These are phyloP conservation scores for Croton setiger DNA, from an alignment of 441 rosid species.

Conservation along the genomic window DNA sequence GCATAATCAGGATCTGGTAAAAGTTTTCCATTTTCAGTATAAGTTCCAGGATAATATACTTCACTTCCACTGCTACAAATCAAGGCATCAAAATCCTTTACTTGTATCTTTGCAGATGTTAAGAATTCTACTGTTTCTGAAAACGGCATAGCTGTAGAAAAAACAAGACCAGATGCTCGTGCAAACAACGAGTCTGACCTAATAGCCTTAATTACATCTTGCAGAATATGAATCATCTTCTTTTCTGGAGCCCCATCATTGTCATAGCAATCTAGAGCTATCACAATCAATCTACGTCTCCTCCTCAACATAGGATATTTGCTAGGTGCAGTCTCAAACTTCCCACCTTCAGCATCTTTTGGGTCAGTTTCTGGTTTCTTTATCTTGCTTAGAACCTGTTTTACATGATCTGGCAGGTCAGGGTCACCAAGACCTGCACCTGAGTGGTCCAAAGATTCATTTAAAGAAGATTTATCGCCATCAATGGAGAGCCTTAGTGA, in stretches of 20 bases:
- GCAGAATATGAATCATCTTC: conserved; percentile 59
- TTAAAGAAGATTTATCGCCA: conserved; percentile 70
- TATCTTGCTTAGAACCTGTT: conserved; percentile 66
- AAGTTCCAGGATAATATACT: conserved; percentile 75
- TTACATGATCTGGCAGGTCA: conserved; percentile 59
- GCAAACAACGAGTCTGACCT: conserved; percentile 59
- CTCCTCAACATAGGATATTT: conserved; percentile 79
- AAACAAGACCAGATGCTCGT: conserved; percentile 62
- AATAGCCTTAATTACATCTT: conserved; percentile 59
- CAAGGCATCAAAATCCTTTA: conserved; percentile 76
- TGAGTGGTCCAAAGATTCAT: conserved; percentile 47
- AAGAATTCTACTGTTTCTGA: conserved; percentile 60
- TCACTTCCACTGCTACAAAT: conserved; percentile 94
- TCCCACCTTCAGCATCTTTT: conserved; percentile 47
- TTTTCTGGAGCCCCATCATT: conserved; percentile 56
- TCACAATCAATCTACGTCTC: conserved; percentile 64
- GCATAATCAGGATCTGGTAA: conserved; percentile 84
- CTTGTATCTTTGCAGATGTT: conserved; percentile 62
- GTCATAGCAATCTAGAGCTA: conserved; percentile 78
- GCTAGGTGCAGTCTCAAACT: conserved; percentile 45
- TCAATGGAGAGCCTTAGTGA: conserved; percentile 91
- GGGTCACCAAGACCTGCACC: conserved; percentile 39
- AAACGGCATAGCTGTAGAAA: conserved; percentile 79
- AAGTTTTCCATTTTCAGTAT: conserved; percentile 62
- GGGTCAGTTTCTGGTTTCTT: conserved; percentile 46